phyloP scores from a whole-genome alignment of 768 basidiomycete species.

The Dacryopinax primogenitus region DNA sequence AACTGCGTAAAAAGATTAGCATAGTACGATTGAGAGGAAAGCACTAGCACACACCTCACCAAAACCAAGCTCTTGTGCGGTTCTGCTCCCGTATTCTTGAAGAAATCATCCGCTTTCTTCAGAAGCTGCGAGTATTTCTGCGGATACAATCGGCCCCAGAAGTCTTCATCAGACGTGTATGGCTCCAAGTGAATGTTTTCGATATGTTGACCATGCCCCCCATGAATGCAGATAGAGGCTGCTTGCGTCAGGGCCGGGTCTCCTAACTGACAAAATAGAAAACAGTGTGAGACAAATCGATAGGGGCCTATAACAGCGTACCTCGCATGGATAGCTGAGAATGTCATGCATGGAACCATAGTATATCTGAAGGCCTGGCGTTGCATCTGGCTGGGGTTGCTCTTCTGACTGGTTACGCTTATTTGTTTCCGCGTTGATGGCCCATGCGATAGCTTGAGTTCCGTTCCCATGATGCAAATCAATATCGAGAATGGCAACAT shows the following conservation, averaged over 20 bases:
- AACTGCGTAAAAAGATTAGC: too few relatives aligned
- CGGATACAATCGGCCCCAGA: slow-evolving; percentile 62
- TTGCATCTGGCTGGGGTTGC: slow-evolving; percentile 29
- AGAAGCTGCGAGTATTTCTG: slow-evolving; percentile 50
- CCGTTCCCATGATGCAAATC: slow-evolving; percentile 92
- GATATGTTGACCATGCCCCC: slow-evolving; percentile 75
- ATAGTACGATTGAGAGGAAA: too few relatives aligned
- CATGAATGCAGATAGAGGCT: slow-evolving; percentile 68
- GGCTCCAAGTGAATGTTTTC: slow-evolving; percentile 73
- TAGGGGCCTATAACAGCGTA: slow-evolving; percentile 22
- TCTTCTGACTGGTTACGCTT: slow-evolving; percentile 37
- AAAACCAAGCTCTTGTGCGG: slow-evolving; percentile 67
- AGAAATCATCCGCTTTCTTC: slow-evolving; percentile 54
- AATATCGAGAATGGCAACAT: slow-evolving; percentile 80
- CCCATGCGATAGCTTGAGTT: slow-evolving; percentile 83
- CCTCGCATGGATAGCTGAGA: slow-evolving; percentile 85
- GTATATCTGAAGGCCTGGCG: slow-evolving; percentile 41
- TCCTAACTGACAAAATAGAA: slow-evolving; percentile 57
- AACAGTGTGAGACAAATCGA: neutral
- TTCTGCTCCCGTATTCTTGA: slow-evolving; percentile 43
- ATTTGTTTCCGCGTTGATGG: slow-evolving; percentile 80
- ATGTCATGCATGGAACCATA: slow-evolving; percentile 94
- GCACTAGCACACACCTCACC: slow-evolving; percentile 52
- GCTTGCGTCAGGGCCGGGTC: slow-evolving; percentile 66
- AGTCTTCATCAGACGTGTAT: slow-evolving; percentile 58